Base-by-base conservation (phyloP, 768 basidiomycete species). In the Russula griseocarnosa region DNA sequence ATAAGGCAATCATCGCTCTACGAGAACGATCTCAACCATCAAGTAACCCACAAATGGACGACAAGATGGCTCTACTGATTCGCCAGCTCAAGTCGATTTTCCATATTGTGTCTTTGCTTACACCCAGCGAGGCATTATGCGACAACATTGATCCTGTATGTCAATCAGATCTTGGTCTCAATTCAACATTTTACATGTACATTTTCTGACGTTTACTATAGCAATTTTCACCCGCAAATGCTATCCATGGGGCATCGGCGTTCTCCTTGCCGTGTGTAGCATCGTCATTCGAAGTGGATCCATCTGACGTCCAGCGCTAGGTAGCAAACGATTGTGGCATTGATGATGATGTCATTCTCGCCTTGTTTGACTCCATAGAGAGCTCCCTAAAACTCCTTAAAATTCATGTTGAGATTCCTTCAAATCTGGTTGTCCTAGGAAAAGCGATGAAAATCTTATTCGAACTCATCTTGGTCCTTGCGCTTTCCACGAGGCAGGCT, bases 401-500 rank as follows among this genome's bases (percentile, higher is more conserved):
- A 44, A 40, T 52, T 3, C 51, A 30, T 18, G 13, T 2, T 13
- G 55, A 42, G 34, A 56, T 57, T 24, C 61, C 61, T 14, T 44
- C 38, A 30, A 14, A 56, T 57, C 22, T 57, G 14, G 5, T 52
- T 6, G 55, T 62, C 14, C 18, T 51, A 30, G 7, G 30, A n/a
- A 62, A 51, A 40, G 49, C 55, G 16, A 57, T 62, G 61, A 62
- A 62, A 28, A 57, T 57, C 18, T 32, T 62, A 49, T 50, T 51
- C 49, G 8, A 36, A 52, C n/a, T 62, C 24, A 49, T 62, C 4
- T 22, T 57, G 1, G 55, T 62, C 49, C 54, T 62, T 32, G 55
- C 61, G 6, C 9, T 51, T 30, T 49, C 61, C 46, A 57, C 61
- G 16, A 26, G 8, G 47, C 40, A 57, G 18, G n/a, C 30, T 1